Conservation (phyloP, 2,329 filamentous ascomycete species). For the Colletotrichum sp. region DNA sequence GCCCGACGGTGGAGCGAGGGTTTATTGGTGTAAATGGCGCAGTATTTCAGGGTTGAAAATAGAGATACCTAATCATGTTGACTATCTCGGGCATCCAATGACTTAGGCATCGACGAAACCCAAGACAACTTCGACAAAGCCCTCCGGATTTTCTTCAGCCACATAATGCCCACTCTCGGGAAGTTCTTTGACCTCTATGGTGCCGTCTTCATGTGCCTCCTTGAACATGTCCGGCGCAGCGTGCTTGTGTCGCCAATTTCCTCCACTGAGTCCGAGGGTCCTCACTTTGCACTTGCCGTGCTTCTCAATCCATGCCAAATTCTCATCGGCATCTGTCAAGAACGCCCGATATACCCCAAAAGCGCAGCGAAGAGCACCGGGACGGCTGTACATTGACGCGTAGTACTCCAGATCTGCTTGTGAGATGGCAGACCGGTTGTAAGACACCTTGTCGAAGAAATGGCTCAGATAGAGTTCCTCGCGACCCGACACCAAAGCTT, state of each 20-base stretch:
- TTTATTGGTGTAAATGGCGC: not conserved
- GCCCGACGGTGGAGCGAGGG: not conserved
- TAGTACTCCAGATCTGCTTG: conserved; percentile 43
- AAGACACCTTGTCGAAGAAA: conserved; percentile 43
- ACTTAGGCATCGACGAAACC: not conserved
- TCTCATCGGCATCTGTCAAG: not conserved
- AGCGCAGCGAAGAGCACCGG: conserved; percentile 35
- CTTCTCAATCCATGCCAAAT: not conserved
- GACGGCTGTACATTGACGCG: conserved; percentile 35
- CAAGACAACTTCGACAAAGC: not conserved
- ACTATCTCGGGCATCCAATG: accelerated
- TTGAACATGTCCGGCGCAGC: not conserved
- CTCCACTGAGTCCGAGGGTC: not conserved
- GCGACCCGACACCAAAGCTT: conserved; percentile 37
- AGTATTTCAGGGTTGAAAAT: not conserved
- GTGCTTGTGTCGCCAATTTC: not conserved
- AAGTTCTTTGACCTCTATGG: not conserved
- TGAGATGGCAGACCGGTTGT: conserved; percentile 40
- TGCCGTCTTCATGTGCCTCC: not conserved
- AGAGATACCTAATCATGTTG: not conserved
- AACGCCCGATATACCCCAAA: conserved; percentile 39
- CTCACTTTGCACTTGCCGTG: not conserved
- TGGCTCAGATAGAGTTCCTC: conserved; percentile 47
- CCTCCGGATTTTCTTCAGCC: not conserved
- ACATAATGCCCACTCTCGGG: not conserved